These are phyloP conservation scores for Heterobasidion parviporum DNA, from an alignment of 1,284 basidiomycete genomes.

Conservation along the genomic window DNA sequence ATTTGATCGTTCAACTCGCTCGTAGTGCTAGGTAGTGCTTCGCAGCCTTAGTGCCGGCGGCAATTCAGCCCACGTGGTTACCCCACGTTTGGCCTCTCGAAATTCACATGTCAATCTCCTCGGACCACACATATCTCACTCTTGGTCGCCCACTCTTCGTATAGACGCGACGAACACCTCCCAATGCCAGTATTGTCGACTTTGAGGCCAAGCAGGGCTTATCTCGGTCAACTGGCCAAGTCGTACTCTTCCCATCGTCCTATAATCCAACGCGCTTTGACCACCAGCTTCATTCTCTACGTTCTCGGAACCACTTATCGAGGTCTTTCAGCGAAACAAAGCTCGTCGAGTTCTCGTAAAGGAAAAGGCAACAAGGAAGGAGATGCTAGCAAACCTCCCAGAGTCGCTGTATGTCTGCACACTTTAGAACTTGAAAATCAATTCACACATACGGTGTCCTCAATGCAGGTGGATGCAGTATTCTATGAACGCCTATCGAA, in stretches of 20 bases:
- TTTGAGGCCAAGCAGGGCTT: conserved; percentile 14
- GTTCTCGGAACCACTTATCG: conserved; percentile 52
- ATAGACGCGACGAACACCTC: no score
- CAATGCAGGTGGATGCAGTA: conserved; percentile 72
- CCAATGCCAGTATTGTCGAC: conserved; percentile 6
- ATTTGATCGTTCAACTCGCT: no score
- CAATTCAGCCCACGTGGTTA: not conserved
- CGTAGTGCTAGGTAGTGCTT: not conserved
- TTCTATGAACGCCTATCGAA: conserved; percentile 79
- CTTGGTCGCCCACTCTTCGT: no score
- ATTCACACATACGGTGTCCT: not conserved
- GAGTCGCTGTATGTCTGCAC: conserved; percentile 52
- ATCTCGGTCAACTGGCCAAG: conserved; percentile 33
- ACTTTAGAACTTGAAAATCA: conserved; percentile 2
- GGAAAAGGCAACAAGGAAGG: conserved; percentile 28
- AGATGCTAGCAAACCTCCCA: conserved; percentile 35
- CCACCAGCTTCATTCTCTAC: conserved; percentile 55
- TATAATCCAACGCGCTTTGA: conserved; percentile 60
- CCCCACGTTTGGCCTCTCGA: not conserved
- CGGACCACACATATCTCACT: no score
- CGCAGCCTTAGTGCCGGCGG: not conserved
- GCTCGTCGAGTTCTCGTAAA: conserved; percentile 19
- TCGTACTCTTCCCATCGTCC: conserved; percentile 59
- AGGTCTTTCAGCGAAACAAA: conserved; percentile 36
- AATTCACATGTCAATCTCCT: not conserved